phyloP scores from a whole-genome alignment of 352 stramenopile species.

The Blastocystis sp. region DNA sequence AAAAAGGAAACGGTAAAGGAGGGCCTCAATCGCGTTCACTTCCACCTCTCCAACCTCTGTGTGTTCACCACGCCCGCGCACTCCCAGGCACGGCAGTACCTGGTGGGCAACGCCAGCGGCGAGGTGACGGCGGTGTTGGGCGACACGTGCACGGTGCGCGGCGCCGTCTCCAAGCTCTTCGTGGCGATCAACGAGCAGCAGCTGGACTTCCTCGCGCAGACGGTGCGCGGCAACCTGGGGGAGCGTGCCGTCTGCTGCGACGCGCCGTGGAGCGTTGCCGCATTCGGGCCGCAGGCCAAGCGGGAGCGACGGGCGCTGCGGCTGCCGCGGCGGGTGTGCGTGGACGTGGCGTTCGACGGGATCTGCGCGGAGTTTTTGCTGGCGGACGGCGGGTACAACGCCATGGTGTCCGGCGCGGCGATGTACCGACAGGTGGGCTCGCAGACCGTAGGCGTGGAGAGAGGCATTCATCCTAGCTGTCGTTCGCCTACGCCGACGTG shows the following conservation, averaged over 20 bases:
- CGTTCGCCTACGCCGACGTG: background rate
- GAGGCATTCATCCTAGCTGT: background rate
- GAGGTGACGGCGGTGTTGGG: background rate
- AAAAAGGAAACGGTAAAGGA: background rate
- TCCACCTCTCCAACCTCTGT: background rate
- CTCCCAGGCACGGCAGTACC: background rate
- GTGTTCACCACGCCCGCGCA: background rate
- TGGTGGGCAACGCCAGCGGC: background rate
- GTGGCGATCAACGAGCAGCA: background rate
- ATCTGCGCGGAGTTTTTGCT: slow-evolving; percentile 20
- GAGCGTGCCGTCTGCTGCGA: background rate
- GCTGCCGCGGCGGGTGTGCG: background rate
- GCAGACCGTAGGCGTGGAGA: background rate
- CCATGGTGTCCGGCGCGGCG: background rate
- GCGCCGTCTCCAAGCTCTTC: background rate
- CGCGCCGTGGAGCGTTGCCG: no score
- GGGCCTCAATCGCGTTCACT: background rate
- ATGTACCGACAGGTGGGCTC: background rate
- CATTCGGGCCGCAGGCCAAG: background rate
- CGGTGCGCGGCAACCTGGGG: background rate
- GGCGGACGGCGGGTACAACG: background rate
- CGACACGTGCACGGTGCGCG: background rate
- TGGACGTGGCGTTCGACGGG: background rate
- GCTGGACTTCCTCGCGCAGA: background rate
- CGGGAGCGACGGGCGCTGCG: no score